Conservation (phyloP, 2,329 filamentous ascomycete species). For the Beauveria asiatica region DNA sequence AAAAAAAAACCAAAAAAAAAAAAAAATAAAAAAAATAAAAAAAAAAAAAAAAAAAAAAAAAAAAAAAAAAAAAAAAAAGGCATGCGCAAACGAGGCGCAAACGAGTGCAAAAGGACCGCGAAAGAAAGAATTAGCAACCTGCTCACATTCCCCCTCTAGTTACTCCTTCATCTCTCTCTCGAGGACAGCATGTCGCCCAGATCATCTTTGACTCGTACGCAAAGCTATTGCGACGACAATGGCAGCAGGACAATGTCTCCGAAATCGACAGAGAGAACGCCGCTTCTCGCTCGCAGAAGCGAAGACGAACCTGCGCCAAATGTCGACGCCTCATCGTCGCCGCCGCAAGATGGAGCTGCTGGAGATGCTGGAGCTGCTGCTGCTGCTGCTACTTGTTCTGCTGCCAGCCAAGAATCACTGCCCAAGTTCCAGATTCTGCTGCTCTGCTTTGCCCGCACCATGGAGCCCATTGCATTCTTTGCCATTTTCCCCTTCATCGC, state of each 20-base stretch:
- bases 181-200: neutral
- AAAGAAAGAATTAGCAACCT: neutral
- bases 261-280: neutral
- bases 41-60: too few species aligned
- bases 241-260: neutral
- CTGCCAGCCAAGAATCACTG: slow-evolving; percentile 31
- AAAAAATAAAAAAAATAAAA: too few species aligned
- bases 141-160: neutral
- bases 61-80: too few species aligned
- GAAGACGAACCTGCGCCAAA: neutral
- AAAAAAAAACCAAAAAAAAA: too few species aligned
- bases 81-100: too few species aligned
- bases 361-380: too few species aligned
- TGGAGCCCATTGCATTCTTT: slow-evolving; percentile 75
- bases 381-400: too few species aligned
- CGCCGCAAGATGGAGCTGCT: neutral
- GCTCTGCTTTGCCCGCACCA: slow-evolving; percentile 63
- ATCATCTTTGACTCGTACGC: too few species aligned
- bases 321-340: neutral
- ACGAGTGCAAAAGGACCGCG: too few species aligned
- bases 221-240: neutral
- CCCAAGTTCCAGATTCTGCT: slow-evolving; percentile 55
- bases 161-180: neutral
- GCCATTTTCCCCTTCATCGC: slow-evolving; percentile 75
- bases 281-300: neutral